Evolutionary conservation across 345 rosid species (phyloP), one percentile per base, ranked within the genome.

Genomic region (Toxicodendron radicans): DNA sequence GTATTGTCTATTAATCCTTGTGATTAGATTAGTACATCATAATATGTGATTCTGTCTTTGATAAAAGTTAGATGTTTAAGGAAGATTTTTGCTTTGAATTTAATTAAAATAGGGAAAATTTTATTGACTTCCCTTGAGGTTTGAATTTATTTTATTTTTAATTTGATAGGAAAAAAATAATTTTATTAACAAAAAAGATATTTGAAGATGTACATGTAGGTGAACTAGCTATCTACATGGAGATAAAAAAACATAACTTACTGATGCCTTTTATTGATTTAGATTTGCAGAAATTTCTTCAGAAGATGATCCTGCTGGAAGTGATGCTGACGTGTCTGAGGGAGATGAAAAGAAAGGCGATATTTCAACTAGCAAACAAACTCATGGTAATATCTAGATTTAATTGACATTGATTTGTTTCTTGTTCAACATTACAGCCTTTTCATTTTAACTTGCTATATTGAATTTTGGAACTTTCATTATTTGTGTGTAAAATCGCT

Each of bases 221-320:
- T 38, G 43, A 38, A 38, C 43, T 38, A 38, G 43, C 43, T 8
- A 7, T 38, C 43, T 38, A 38, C 10, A 5, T 7, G 43, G 43
- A 38, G 43, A 38, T 38, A 5, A 38, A 38, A 38, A 38, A 38
- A 38, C 3, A 9, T 45, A 51, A 10, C 33, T 49, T 9, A 52
- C 45, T 10, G n/a, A 41, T 30, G n/a, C 45, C 62, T 58, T 75
- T 70, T 41, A 17, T 43, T 76, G 64, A 58, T 71, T 48, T 87
- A 95, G 97, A 75, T 91, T 81, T 82, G 78, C 80, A 45, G 99
- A 92, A 65, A 66, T 74, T 70, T 87, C 93, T 21, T 84, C 95
- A 21, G 91, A 83, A 24, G 90, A 77, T 69, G 85, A 86, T 66
- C 73, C 90, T 63, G 80, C 16, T 64, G 60, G 78, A 78, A 85